phyloP scores from a whole-genome alignment of 2,329 filamentous ascomycete species.

The Sclerotinia sclerotiorum region DNA sequence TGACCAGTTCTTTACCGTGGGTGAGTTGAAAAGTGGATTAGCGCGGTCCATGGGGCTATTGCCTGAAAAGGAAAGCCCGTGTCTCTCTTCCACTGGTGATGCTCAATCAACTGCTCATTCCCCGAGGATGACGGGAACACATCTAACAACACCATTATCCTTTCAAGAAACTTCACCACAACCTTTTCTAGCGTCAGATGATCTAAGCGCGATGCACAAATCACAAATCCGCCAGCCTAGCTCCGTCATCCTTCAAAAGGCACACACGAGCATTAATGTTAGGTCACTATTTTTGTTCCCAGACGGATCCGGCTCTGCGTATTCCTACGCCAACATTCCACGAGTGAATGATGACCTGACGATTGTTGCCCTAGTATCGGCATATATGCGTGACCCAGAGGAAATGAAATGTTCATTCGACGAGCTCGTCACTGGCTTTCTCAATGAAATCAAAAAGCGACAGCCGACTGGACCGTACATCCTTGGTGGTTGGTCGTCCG shows the following conservation, averaged over 20 bases:
- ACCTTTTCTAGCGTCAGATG: too few species aligned
- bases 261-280: too few species aligned
- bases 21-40: too few species aligned
- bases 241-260: not conserved
- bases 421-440: not conserved
- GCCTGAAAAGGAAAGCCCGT: too few species aligned
- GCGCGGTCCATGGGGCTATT: too few species aligned
- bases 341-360: not conserved
- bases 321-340: constrained; percentile 5
- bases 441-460: not conserved
- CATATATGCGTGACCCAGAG: constrained; percentile 1
- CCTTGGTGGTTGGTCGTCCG: constrained; percentile 16
- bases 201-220: not conserved
- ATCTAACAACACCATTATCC: too few species aligned
- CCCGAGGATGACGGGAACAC: too few species aligned
- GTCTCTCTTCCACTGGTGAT: too few species aligned
- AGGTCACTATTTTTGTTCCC: constrained; percentile 3
- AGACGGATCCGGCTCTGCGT: constrained; percentile 14
- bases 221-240: constrained; percentile 1
- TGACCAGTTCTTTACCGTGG: too few species aligned
- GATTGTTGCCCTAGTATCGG: not conserved
- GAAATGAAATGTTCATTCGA: constrained; percentile 6
- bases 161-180: too few species aligned
- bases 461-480: constrained; percentile 13
- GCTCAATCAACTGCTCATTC: too few species aligned